Percentiles rank a stretch among this genome's conserved stretches.
phyloP scores from a whole-genome alignment of 306 rosid species.

The Cucurbita maxima region DNA sequence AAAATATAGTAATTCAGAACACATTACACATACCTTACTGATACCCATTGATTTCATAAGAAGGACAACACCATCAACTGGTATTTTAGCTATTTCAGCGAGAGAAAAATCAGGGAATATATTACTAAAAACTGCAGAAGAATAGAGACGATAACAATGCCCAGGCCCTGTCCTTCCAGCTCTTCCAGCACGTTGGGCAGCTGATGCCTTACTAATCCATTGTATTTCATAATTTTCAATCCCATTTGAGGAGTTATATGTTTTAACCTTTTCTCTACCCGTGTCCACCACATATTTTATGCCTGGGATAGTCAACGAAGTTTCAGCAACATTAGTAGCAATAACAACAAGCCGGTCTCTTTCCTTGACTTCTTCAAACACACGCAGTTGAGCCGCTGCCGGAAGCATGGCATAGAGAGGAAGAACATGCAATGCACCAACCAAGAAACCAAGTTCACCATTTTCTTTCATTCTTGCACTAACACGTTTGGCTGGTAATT shows the following conservation, averaged over 20 bases:
- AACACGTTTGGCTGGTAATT: constrained; percentile 19
- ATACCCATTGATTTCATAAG: constrained; percentile 78
- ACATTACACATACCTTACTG: constrained; percentile 36
- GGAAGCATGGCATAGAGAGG: constrained; percentile 93
- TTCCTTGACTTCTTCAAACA: constrained; percentile 59
- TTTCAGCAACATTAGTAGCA: constrained; percentile 98
- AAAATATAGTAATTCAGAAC: constrained; percentile 4
- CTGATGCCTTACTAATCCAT: constrained; percentile 96
- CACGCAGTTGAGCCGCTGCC: constrained; percentile 63
- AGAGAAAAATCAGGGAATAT: constrained; percentile 52
- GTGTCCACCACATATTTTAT: constrained; percentile 84
- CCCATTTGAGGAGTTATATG: constrained; percentile 58
- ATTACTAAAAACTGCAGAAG: constrained; percentile 66
- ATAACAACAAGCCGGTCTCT: constrained; percentile 77
- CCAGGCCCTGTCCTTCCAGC: constrained; percentile 96
- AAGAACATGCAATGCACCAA: constrained; percentile 49
- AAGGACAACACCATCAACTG: constrained; percentile 76
- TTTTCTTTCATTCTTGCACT: constrained; percentile 12
- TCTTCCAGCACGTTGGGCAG: constrained; percentile 82
- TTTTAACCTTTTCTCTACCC: constrained; percentile 83
- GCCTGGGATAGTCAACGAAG: constrained; percentile 87
- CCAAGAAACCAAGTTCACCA: constrained; percentile 16
- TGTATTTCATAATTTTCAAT: constrained; percentile 65
- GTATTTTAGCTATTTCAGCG: constrained; percentile 72
- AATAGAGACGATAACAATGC: constrained; percentile 79